phyloP scores from a whole-genome alignment of 1,284 basidiomycete species.

The Trametes sp. region DNA sequence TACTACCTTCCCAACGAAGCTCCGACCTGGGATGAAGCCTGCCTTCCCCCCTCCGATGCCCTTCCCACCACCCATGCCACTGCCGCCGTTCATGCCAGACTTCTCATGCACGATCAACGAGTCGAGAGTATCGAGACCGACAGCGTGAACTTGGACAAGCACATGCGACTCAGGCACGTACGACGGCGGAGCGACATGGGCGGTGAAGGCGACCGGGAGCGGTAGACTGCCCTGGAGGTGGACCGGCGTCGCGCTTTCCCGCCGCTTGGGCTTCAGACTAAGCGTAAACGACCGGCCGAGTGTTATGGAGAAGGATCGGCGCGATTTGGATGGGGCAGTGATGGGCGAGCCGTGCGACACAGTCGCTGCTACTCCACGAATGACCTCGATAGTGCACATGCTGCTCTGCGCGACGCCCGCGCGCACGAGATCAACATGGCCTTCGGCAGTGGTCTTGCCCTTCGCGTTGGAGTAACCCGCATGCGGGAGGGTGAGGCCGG shows the following conservation, averaged over 20 bases:
- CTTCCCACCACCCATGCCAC: conserved; percentile 31
- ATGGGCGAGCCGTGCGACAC: conserved; percentile 20
- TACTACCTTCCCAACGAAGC: conserved; percentile 82
- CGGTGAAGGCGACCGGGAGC: conserved; percentile 55
- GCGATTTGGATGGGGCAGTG: conserved; percentile 18
- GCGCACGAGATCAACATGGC: conserved; percentile 73
- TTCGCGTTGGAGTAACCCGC: conserved; percentile 52
- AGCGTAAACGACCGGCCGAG: conserved; percentile 31
- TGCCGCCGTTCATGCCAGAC: conserved; percentile 31
- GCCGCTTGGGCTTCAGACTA: conserved; percentile 28
- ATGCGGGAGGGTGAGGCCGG: conserved; percentile 75
- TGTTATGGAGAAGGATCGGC: conserved; percentile 31
- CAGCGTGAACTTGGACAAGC: conserved; percentile 87
- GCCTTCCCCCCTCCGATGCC: conserved; percentile 46
- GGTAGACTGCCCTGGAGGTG: conserved; percentile 57
- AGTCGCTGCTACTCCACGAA: conserved; percentile 59
- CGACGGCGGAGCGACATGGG: conserved; percentile 76
- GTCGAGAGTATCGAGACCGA: conserved; percentile 80
- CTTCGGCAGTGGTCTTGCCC: conserved; percentile 46
- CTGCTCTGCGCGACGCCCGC: conserved; percentile 82
- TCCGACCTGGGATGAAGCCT: conserved; percentile 83
- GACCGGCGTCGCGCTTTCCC: conserved; percentile 47
- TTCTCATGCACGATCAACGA: conserved; percentile 63
- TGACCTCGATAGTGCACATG: conserved; percentile 86
- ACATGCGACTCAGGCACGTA: conserved; percentile 73